Percentiles rank a stretch among this genome's conserved stretches.
Evolutionary conservation across 1,139 yeast genomes (phyloP).

Genomic region (Eremothecium cymbalariae): DNA sequence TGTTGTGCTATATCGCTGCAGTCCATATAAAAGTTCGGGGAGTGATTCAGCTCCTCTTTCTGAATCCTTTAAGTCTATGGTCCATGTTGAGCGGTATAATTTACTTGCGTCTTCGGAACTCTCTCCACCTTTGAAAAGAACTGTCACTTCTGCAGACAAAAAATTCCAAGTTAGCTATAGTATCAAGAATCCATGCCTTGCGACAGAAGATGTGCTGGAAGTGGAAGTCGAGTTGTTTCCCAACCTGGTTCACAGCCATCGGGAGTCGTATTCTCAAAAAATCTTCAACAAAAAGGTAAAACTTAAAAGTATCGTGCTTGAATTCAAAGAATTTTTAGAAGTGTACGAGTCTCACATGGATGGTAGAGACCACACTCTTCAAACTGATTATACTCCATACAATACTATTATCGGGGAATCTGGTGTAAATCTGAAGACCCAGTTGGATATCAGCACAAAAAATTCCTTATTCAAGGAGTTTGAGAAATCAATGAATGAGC

Average conservation of each 20-base stretch:
- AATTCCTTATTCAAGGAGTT: constrained; percentile 25
- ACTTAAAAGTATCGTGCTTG: constrained; percentile 41
- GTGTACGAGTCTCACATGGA: constrained; percentile 29
- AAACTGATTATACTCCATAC: constrained; percentile 24
- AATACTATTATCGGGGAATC: constrained; percentile 24
- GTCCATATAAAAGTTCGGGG: constrained; percentile 12
- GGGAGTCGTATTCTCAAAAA: constrained; percentile 30
- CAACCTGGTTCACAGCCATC: constrained; percentile 30
- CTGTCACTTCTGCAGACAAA: constrained; percentile 24
- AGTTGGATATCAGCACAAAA: constrained; percentile 23
- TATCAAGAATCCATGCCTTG: constrained; percentile 32
- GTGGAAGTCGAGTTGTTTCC: constrained; percentile 35
- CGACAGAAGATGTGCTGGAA: constrained; percentile 42
- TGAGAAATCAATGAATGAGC: constrained; percentile 27
- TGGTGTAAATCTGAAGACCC: constrained; percentile 20
- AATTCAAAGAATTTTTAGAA: constrained; percentile 43
- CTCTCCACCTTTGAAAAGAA: constrained; percentile 22
- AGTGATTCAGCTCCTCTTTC: constrained; percentile 7
- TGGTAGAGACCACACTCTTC: constrained; percentile 28
- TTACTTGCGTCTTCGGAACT: constrained; percentile 22
- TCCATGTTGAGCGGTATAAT: constrained; percentile 29
- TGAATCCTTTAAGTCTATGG: constrained; percentile 20
- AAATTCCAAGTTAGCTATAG: constrained; percentile 21
- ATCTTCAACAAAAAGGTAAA: constrained; percentile 34
- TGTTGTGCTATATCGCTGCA: constrained; percentile 18